Base-by-base conservation (phyloP, 306 rosid genomes). In the Rubus parviflorus region DNA sequence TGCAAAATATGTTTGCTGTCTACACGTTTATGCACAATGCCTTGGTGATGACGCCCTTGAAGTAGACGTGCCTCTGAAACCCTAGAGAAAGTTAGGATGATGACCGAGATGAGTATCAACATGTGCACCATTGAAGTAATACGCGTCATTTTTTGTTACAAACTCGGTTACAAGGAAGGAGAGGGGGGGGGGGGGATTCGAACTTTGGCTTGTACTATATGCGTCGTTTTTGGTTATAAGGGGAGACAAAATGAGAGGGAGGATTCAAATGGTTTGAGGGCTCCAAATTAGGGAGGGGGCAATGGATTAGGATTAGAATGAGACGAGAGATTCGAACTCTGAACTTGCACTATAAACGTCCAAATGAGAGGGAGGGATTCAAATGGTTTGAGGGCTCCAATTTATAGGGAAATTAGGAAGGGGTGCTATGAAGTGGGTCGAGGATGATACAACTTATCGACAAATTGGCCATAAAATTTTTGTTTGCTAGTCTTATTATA, bases 31-130 rank as follows among this genome's bases (percentile, higher is more conserved):
- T 72, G 87, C 61, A 62, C 69, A 64, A 64, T 14, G 25, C 75
- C 41, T 52, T 65, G 82, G 41, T 61, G 48, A 46, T 43, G 17
- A 3, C 49, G 68, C n/a, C 49, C 80, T 23, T 68, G 79, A 74
- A 84, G 83, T 3, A 13, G 40, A 19, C 89, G 88, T 22, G 90
- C 90, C 15, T 85, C 82, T 15, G 75, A 71, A 48, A 65, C 79
- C 68, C 45, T 35, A 62, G 77, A 66, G 67, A 79, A 52, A 2
- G 73, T 58, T 7, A 71, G 67, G 57, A 78, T 56, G 54, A 85
- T 38, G 69, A 91, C 54, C 25, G 80, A 20, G 19, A 71, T 37
- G 14, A 82, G 30, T 3, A 37, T 52, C 41, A 73, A 45, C 19
- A 42, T 14, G 5, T 41, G 46, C 4, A 43, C 56, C 64, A 60